Evolutionary conservation across 75 land plant species (phyloP).

Genomic region (Picea sitchensis): DNA sequence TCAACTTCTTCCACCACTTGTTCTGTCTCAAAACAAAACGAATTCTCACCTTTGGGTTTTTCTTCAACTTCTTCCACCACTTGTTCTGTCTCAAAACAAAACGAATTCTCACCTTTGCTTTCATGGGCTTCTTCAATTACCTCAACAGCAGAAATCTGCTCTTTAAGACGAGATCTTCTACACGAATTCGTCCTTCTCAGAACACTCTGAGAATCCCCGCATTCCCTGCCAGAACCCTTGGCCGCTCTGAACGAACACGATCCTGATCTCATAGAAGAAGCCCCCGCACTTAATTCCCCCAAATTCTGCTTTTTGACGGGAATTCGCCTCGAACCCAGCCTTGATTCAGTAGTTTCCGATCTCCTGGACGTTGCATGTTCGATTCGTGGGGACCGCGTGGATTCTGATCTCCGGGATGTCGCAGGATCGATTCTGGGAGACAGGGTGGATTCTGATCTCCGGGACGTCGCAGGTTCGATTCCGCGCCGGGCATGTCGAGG

Average conservation of each 20-base stretch:
- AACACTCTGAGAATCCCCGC: not conserved
- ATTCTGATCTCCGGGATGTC: not conserved
- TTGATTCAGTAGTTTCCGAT: not conserved
- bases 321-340: not conserved
- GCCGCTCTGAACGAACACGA: not conserved
- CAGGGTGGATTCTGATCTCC: not conserved
- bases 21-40: not conserved
- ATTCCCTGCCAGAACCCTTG: not conserved
- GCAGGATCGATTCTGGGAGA: too few relatives aligned
- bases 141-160: too few relatives aligned
- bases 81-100: not conserved
- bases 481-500: not conserved
- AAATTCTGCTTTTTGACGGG: constrained; percentile 4
- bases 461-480: not conserved
- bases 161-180: not conserved
- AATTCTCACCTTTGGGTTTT: not conserved
- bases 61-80: not conserved
- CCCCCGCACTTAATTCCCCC: not conserved
- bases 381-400: not conserved
- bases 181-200: not conserved
- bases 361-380: not conserved
- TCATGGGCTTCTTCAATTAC: not conserved
- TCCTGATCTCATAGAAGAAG: not conserved
- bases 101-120: not conserved
- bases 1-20: not conserved